Evolutionary conservation across 352 stramenopile genomes (phyloP).

Genomic region (Aphanomyces cochlioides): DNA sequence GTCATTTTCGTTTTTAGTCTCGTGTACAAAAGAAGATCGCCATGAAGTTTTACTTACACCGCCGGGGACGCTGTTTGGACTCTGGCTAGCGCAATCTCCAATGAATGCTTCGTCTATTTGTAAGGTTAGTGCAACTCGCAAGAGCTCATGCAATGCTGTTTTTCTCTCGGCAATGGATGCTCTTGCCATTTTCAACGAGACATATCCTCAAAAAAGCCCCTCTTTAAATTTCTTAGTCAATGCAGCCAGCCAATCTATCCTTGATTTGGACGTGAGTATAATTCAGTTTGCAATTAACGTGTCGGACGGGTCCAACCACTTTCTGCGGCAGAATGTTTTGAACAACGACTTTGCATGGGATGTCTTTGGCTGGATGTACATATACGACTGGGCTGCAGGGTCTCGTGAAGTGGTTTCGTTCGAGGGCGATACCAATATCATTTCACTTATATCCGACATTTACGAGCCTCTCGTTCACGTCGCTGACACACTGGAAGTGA

Average conservation of each 20-base stretch:
- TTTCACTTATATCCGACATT: slow-evolving; percentile 2
- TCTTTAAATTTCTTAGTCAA: background rate
- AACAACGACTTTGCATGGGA: background rate
- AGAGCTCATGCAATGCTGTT: no score
- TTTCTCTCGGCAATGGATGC: no score
- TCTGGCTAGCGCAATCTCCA: no score
- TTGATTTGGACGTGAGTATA: no score
- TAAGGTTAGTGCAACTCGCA: no score
- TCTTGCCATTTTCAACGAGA: no score
- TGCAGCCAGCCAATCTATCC: no score
- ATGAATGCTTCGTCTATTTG: no score
- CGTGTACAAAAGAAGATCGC: background rate
- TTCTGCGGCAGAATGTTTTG: background rate
- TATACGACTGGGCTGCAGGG: background rate
- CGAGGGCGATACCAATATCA: background rate
- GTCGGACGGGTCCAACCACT: background rate
- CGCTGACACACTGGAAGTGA: slow-evolving; percentile 10
- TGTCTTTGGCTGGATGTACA: slow-evolving; percentile 10
- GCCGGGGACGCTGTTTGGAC: no score
- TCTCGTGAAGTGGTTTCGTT: slow-evolving; percentile 6
- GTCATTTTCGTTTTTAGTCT: slow-evolving; percentile 19
- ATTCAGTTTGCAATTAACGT: no score
- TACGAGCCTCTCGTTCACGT: background rate
- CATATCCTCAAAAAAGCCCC: no score
- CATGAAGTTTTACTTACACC: no score